Evolutionary conservation across 1,284 basidiomycete species (phyloP), one percentile per base, ranked within the genome.

Genomic region (Microbotryum saponariae): DNA sequence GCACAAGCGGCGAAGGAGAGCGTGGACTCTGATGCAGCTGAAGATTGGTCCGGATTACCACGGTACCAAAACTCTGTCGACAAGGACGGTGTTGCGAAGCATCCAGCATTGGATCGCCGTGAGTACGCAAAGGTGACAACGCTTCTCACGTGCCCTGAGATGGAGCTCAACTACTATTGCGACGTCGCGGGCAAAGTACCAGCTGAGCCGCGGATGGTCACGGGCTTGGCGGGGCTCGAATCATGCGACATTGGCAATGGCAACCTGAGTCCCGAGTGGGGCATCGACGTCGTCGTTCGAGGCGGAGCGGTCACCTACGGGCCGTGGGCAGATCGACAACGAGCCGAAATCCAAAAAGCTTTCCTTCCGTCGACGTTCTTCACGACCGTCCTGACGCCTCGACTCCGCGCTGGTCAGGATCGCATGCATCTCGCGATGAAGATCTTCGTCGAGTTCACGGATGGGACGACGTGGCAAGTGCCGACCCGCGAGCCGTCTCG

Each of bases 271-370:
- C 92, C 92, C 14, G 89, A 96, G 72, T 96, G 91, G 86, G 90
- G 91, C 5, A 77, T 94, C 37, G 89, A 96, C 70, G 68, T 96
- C n/a, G 81, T 84, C 21, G 78, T 94, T 12, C 79, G 83, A 63
- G 84, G 85, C 20, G 91, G 89, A 0, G 76, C 80, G 33, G 69
- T 94, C 49, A 83, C 84, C 42, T 96, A 96, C 73, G 92, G 92
- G 0, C 92, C 92, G 5, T 97, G 92, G 92, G 85, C 90, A 23
- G 92, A 97, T 76, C 81, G 91, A 31, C 91, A 93, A 75, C 80
- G 89, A 52, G 82, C 79, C 20, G 82, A 88, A 58, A 76, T 96
- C 27, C 90, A 93, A 73, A 81, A 81, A 54, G 79, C 82, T 1
- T 92, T 96, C 75, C 88, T 91, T 62, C 92, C 92, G 16, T 78